Base-by-base conservation (phyloP, 768 basidiomycete genomes). In the Phylloporus sp. region DNA sequence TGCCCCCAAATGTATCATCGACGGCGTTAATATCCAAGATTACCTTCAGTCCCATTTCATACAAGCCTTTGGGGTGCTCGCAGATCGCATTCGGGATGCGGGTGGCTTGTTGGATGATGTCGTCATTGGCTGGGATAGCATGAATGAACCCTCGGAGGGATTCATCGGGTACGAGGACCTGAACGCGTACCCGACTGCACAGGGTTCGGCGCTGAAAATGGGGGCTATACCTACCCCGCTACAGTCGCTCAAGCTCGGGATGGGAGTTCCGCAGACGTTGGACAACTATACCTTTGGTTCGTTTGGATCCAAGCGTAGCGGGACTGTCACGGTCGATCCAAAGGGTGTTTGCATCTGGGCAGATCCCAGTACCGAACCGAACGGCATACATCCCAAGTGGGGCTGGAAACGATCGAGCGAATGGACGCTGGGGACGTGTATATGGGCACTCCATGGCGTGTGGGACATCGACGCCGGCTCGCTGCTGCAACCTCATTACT, bases 61-160 rank as follows among this genome's bases (percentile, higher is more conserved):
- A 50, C 76, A 73, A 14, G 90, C 93, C 0, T 79, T 88, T 53
- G 86, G 82, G 3, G 70, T 71, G 32, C 75, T 96, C 22, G 90
- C 87, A 0, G 84, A 90, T 62, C 74, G 78, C 28, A 83, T 96
- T 42, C 69, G 74, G 6, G 81, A 81, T n/a, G 83, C 82, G 0
- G 86, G 85, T 0, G 84, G 79, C 27, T 65, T 97, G 29, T 63
- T 89, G 18, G 93, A 98, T 24, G 81, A 82, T 32, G 93, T 91
- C 54, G 78, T 99, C 10, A 84, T 98, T 38, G 96, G 96, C 0
- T 98, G 95, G 96, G 96, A 99, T 62, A 86, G 83, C 56, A 70
- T 97, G 66, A 98, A 99, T 64, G 96, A 99, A 65, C 95, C 96
- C 0, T 82, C 81, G 29, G 89, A 94, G 55, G 96, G 96, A 0